Conservation (phyloP, 2,329 filamentous ascomycete species). For the Colletotrichum gloeosporioides region DNA sequence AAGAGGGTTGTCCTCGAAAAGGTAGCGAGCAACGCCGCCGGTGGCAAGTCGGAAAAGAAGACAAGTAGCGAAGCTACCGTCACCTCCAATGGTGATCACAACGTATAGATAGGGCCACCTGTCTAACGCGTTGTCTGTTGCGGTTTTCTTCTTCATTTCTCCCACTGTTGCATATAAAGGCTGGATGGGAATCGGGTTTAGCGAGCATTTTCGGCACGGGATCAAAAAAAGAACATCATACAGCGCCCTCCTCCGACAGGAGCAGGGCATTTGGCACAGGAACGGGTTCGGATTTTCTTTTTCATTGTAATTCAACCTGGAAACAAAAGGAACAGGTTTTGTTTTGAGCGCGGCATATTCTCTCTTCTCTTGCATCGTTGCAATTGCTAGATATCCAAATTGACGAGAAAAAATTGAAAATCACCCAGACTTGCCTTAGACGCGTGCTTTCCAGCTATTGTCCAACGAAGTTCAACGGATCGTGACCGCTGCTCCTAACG, state of each 20-base stretch:
- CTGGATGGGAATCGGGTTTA: background rate
- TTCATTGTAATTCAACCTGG: conserved; percentile 19
- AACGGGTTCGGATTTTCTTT: conserved; percentile 2
- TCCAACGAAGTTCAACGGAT: too few species aligned
- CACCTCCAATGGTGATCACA: conserved; percentile 15
- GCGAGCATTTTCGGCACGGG: conserved; percentile 19
- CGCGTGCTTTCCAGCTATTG: too few species aligned
- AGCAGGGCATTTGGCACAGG: conserved; percentile 2
- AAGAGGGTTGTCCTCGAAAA: conserved; percentile 21
- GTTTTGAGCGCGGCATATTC: conserved; percentile 8
- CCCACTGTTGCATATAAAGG: background rate
- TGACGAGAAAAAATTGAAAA: background rate
- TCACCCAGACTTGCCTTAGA: accelerated
- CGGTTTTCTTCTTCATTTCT: conserved; percentile 3
- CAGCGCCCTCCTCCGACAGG: background rate
- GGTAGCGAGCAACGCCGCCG: background rate
- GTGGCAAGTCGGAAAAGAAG: background rate
- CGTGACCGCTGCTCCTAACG: too few species aligned
- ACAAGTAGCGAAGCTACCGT: conserved; percentile 13
- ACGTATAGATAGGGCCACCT: background rate
- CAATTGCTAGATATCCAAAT: conserved; percentile 4
- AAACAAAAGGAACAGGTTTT: conserved; percentile 3
- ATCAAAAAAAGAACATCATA: conserved; percentile 2
- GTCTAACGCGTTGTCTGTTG: background rate
- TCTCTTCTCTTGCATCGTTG: background rate